phyloP scores from a whole-genome alignment of 1,284 basidiomycete species.

The Boletellus deceptivus region DNA sequence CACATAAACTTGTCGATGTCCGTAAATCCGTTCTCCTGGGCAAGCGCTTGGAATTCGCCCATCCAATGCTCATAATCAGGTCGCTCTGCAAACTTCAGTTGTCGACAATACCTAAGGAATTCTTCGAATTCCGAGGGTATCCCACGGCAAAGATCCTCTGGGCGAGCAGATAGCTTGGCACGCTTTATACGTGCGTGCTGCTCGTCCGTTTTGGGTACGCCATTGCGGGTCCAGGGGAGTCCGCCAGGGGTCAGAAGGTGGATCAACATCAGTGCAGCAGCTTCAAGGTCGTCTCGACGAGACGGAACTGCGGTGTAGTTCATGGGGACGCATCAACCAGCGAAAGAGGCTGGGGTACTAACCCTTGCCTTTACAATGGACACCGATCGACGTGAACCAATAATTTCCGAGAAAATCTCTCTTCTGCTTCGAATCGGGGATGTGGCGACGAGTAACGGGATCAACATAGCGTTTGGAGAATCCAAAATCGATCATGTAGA shows the following conservation, averaged over 20 bases:
- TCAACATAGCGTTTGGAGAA: conserved; percentile 77
- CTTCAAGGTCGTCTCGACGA: conserved; percentile 73
- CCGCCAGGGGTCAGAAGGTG: conserved; percentile 74
- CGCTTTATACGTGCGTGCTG: conserved; percentile 61
- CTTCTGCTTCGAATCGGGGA: conserved; percentile 61
- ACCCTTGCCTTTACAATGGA: conserved; percentile 75
- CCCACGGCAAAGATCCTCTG: conserved; percentile 68
- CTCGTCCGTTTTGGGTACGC: conserved; percentile 63
- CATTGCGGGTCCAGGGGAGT: conserved; percentile 72
- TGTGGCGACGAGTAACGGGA: conserved; percentile 56
- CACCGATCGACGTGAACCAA: conserved; percentile 72
- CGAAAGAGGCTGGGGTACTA: conserved; percentile 20
- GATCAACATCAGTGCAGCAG: conserved; percentile 71
- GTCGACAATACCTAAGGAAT: conserved; percentile 66
- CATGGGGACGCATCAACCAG: conserved; percentile 18
- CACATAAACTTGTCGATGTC: conserved; percentile 63
- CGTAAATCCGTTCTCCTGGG: conserved; percentile 54
- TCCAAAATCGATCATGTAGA: conserved; percentile 83
- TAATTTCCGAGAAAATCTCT: conserved; percentile 79
- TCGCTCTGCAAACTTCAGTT: conserved; percentile 60
- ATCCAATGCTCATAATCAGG: conserved; percentile 68
- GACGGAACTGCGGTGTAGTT: conserved; percentile 54
- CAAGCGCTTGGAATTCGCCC: conserved; percentile 56
- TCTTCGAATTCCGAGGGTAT: conserved; percentile 71
- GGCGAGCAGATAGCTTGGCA: conserved; percentile 53